Base-by-base conservation (phyloP, 129 eudicot genomes). In the Helianthus tuberosus region DNA sequence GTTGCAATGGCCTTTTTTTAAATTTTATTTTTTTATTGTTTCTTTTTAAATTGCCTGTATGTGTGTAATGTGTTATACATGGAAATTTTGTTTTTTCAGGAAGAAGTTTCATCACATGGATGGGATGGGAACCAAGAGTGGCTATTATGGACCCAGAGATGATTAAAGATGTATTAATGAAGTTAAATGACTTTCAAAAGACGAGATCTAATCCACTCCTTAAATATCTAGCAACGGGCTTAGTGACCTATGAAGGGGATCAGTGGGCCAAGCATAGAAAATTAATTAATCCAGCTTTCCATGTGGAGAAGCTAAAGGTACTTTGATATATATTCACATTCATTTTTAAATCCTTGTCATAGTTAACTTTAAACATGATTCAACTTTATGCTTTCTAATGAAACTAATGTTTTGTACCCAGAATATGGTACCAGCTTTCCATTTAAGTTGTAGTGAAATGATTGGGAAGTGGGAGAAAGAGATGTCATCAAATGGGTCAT, bases 241-340 rank as follows among this genome's bases (percentile, higher is more conserved):
- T 85, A 13, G 75, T 68, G 32, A 58, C 5, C 32, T 41, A 52
- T n/a, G 86, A 85, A 23, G 89, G 83, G 1, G 81, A 85, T 44
- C 59, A 78, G 5, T 81, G 89, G 89, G 58, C 48, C 57, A 85
- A 69, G 43, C 89, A 74, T 63, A 78, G 84, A 50, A 80, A 36
- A 47, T 7, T 84, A 50, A 32, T 85, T 32, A 81, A 70, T 72
- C 85, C 89, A 6, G 81, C 84, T 64, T 85, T 85, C 68, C 79
- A 85, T 71, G 25, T 59, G 3, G 75, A 70, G 12, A 85, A 81
- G 51, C 64, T 85, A 20, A 85, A 85, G 86, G 89, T 85, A 73
- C 15, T 1, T 64, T 49, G 1, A 64, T 48, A 27, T 27, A 27
- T 27, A 20, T 6, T 14, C 8, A 35, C 52, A 16, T 11, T 10